Evolutionary conservation across 805 yeast species (phyloP).

Genomic region (Lipomyces starkeyi): DNA sequence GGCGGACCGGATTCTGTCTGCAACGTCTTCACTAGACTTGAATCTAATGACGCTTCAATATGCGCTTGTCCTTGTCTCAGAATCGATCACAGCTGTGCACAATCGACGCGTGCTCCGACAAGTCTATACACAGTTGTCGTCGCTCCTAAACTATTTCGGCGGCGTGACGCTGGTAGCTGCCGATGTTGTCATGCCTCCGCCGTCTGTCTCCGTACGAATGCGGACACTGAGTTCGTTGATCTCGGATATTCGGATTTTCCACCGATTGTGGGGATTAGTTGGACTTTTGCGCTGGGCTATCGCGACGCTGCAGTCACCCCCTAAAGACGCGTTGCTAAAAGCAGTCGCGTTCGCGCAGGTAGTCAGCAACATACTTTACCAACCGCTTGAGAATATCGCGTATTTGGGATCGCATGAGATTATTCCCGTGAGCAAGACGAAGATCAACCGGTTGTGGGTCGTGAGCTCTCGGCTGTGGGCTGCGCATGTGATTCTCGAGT

Average conservation of each 20-base stretch:
- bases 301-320: constrained; percentile 43
- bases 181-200: constrained; percentile 1
- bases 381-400: constrained; percentile 51
- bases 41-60: constrained; percentile 36
- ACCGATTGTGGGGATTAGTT: constrained; percentile 49
- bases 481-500: constrained; percentile 48
- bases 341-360: constrained; percentile 47
- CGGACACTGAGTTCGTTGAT: constrained; percentile 35
- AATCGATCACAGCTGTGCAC: constrained; percentile 14
- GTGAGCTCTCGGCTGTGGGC: constrained; percentile 50
- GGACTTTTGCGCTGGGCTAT: constrained; percentile 48
- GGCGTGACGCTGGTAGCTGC: constrained; percentile 10
- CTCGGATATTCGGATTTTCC: constrained; percentile 48
- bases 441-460: constrained; percentile 47
- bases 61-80: constrained; percentile 22
- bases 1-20: constrained; percentile 25
- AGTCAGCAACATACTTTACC: constrained; percentile 47
- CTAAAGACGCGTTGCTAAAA: constrained; percentile 44
- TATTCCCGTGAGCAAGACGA: constrained; percentile 41
- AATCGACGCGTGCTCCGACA: constrained; percentile 13
- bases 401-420: constrained; percentile 49
- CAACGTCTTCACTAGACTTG: constrained; percentile 29
- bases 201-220: constrained; percentile 22
- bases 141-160: constrained; percentile 14
- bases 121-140: constrained; percentile 3